A percentile compares a stretch with the other conserved stretches of the same genome.
Evolutionary conservation across 164 flowering plant genomes (phyloP).

Genomic region (Houttuynia cordata): DNA sequence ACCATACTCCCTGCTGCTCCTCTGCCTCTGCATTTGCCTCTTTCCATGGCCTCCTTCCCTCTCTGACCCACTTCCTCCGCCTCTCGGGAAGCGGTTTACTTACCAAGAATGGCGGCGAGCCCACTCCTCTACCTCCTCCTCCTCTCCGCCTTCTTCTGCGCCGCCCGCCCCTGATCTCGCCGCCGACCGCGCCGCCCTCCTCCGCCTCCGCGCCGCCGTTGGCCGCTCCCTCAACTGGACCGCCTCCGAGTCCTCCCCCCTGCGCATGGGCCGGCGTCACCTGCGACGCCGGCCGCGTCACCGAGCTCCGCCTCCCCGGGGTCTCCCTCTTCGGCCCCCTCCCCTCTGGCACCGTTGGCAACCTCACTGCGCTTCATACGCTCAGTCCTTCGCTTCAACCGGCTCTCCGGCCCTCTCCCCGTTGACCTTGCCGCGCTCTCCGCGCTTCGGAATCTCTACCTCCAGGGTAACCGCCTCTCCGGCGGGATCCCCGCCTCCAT

Average conservation of each 20-base stretch:
- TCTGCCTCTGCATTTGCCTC: background rate
- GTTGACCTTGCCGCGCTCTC: conserved; percentile 41
- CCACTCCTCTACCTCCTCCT: conserved; percentile 7
- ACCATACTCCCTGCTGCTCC: no score
- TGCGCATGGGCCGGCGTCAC: conserved; percentile 56
- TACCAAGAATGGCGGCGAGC: conserved; percentile 7
- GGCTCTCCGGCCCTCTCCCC: conserved; percentile 53
- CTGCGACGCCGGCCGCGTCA: conserved; percentile 40
- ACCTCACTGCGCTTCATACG: conserved; percentile 42
- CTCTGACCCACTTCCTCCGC: background rate
- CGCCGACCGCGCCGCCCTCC: conserved; percentile 45
- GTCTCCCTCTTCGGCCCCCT: conserved; percentile 39
- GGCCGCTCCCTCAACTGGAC: conserved; percentile 57
- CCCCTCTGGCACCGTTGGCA: conserved; percentile 41
- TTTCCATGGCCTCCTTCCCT: background rate
- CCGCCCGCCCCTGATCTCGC: conserved; percentile 34
- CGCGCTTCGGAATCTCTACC: conserved; percentile 44
- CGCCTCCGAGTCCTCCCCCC: conserved; percentile 12
- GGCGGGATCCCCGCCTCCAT: conserved; percentile 53
- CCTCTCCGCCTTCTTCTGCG: conserved; percentile 7
- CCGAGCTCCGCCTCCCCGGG: conserved; percentile 59
- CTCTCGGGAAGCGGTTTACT: background rate
- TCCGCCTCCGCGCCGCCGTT: conserved; percentile 49
- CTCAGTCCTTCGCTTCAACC: conserved; percentile 65
- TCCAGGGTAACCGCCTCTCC: conserved; percentile 54